phyloP scores from a whole-genome alignment of 306 rosid species.

The Fragaria vesca region DNA sequence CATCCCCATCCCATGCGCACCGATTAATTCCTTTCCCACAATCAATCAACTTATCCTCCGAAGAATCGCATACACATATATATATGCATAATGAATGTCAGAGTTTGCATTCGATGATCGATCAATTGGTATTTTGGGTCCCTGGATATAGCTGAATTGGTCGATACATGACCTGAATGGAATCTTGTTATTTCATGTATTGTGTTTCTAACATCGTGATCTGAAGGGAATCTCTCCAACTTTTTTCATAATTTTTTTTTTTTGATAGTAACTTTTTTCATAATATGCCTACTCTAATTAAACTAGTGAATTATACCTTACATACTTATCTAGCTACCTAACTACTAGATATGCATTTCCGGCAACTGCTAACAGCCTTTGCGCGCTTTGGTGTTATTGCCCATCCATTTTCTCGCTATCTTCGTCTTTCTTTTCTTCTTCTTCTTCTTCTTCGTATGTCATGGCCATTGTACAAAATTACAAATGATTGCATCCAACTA shows the following conservation, averaged over 20 bases:
- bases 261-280: no score
- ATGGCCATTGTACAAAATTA: neutral
- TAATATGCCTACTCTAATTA: neutral
- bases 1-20: neutral
- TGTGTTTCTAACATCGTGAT: slow-evolving; percentile 23
- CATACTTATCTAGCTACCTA: neutral
- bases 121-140: slow-evolving; percentile 41
- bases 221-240: slow-evolving; percentile 32
- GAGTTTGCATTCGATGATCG: slow-evolving; percentile 32
- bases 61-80: no score
- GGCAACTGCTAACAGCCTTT: neutral
- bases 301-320: neutral
- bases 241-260: neutral
- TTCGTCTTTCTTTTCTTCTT: no score
- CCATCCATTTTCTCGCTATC: neutral
- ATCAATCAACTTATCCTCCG: no score
- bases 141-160: slow-evolving; percentile 20
- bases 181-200: slow-evolving; percentile 35
- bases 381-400: neutral
- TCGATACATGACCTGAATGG: slow-evolving; percentile 47
- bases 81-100: slow-evolving; percentile 5
- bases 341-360: neutral
- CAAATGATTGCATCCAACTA: neutral
- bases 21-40: no score
- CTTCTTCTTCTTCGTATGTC: neutral